Evolutionary conservation across 164 flowering plant species (phyloP).

Genomic region (Vitis amurensis): DNA sequence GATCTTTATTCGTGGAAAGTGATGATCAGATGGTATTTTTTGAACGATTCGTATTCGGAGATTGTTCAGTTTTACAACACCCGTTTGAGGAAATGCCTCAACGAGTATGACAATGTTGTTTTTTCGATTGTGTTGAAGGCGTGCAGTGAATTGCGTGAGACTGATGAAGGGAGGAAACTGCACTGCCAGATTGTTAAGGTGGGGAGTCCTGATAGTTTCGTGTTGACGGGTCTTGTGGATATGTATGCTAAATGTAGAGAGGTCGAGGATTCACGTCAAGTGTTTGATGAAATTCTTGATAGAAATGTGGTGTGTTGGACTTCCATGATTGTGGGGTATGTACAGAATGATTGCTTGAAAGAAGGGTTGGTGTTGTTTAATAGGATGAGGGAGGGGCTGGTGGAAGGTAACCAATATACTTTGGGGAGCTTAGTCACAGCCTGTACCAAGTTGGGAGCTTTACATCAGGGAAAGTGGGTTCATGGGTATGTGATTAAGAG

Average conservation of each 20-base stretch:
- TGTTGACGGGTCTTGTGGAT: conserved; percentile 57
- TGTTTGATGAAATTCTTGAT: conserved; percentile 49
- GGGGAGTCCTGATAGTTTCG: conserved; percentile 61
- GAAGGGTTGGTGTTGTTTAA: conserved; percentile 67
- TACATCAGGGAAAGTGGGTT: conserved; percentile 81
- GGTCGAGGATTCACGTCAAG: conserved; percentile 31
- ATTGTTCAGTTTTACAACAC: conserved; percentile 38
- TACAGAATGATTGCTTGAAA: conserved; percentile 51
- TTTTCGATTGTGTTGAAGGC: conserved; percentile 71
- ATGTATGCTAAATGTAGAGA: conserved; percentile 69
- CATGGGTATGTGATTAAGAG: conserved; percentile 67
- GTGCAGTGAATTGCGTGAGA: conserved; percentile 50
- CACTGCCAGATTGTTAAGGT: conserved; percentile 57
- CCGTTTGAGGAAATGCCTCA: conserved; percentile 35
- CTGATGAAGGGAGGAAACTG: conserved; percentile 52
- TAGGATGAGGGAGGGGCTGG: conserved; percentile 50
- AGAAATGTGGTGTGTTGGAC: conserved; percentile 75
- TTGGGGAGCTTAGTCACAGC: conserved; percentile 61
- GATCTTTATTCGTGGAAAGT: conserved; percentile 66
- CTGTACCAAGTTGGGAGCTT: conserved; percentile 55
- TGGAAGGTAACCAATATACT: conserved; percentile 59
- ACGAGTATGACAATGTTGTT: conserved; percentile 46
- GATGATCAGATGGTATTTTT: conserved; percentile 69
- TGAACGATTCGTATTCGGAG: conserved; percentile 41
- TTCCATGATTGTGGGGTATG: conserved; percentile 69